These are phyloP conservation scores for Serpula lacrymans DNA, from an alignment of 768 basidiomycete genomes.

Conservation along the genomic window DNA sequence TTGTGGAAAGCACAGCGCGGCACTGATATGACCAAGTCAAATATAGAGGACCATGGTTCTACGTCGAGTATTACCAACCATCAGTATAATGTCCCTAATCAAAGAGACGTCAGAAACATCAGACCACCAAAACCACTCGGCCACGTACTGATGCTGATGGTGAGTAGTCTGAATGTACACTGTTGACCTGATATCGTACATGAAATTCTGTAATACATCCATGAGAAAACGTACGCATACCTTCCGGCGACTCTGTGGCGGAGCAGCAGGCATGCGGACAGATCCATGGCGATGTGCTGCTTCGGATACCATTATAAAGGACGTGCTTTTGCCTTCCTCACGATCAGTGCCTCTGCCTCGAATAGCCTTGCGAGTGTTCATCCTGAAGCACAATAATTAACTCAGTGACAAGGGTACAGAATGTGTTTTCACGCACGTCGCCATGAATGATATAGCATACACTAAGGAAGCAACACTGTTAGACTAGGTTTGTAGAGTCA, in stretches of 20 bases:
- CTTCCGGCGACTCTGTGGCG: constrained; percentile 15
- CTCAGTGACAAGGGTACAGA: not conserved
- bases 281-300: not conserved
- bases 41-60: too few species aligned
- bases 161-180: too few species aligned
- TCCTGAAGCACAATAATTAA: constrained; percentile 32
- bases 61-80: too few species aligned
- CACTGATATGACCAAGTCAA: too few species aligned
- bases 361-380: constrained; percentile 57
- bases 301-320: constrained; percentile 23
- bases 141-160: too few species aligned
- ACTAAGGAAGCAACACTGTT: constrained; percentile 35
- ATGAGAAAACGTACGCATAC: not conserved
- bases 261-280: constrained; percentile 6
- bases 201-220: too few species aligned
- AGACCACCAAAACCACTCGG: too few species aligned
- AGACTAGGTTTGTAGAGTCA: constrained; percentile 1
- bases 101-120: too few species aligned
- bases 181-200: too few species aligned
- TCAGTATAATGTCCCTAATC: too few species aligned
- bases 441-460: constrained; percentile 64
- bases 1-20: too few species aligned
- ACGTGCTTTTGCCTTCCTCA: constrained; percentile 21
- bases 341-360: constrained; percentile 54
- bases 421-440: constrained; percentile 54